These are phyloP conservation scores for Solanum chmielewskii DNA, from an alignment of 257 asterid species.

Conservation along the genomic window DNA sequence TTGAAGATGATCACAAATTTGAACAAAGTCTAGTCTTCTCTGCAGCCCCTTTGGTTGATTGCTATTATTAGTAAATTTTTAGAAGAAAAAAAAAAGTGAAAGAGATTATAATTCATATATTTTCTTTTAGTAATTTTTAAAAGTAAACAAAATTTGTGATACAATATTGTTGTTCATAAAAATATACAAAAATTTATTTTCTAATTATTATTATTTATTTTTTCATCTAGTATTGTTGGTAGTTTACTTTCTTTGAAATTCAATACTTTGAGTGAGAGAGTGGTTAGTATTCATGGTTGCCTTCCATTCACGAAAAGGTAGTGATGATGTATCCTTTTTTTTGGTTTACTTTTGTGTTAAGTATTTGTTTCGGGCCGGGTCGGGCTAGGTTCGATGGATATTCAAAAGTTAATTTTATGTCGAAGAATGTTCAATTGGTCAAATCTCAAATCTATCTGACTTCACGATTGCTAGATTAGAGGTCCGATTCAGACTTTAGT, in stretches of 20 bases:
- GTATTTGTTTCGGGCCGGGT: neutral
- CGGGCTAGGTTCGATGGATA: neutral
- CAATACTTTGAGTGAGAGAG: slow-evolving; percentile 28
- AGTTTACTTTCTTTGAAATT: slow-evolving; percentile 16
- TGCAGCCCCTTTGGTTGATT: slow-evolving; percentile 2
- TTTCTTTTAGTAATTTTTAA: neutral
- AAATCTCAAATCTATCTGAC: neutral
- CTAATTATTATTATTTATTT: neutral
- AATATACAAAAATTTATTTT: neutral
- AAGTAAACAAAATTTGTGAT: neutral
- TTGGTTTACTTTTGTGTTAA: neutral
- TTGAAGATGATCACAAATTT: neutral
- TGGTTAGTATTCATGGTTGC: slow-evolving; percentile 59
- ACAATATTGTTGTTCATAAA: neutral
- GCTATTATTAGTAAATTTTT: neutral
- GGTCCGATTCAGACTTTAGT: neutral
- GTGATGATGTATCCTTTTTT: slow-evolving; percentile 23
- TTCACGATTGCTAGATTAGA: neutral
- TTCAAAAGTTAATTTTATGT: no score
- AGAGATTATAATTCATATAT: neutral
- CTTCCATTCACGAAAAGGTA: slow-evolving; percentile 74
- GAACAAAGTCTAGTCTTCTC: slow-evolving; percentile 9
- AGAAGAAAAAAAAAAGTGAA: neutral
- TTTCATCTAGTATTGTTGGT: neutral
- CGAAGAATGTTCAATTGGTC: neutral